These are phyloP conservation scores for Laburnicola sp. DNA, from an alignment of 2,329 filamentous ascomycete species.

Conservation along the genomic window DNA sequence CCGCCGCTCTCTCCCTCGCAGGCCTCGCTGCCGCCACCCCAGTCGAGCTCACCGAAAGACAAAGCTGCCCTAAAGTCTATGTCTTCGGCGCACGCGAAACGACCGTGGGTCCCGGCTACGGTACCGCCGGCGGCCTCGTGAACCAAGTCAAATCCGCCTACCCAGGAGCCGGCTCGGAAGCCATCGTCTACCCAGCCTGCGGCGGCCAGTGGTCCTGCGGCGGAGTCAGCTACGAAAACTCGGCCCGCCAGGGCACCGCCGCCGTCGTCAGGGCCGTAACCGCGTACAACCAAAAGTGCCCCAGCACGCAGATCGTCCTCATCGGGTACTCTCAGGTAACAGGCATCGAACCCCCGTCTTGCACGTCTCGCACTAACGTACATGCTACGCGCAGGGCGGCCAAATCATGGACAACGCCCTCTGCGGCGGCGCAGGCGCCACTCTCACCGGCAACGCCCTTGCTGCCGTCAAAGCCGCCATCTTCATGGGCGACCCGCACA, in stretches of 20 bases:
- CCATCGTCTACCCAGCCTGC: constrained; percentile 59
- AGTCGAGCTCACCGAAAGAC: constrained; percentile 40
- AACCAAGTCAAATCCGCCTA: constrained; percentile 47
- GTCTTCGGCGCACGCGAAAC: constrained; percentile 52
- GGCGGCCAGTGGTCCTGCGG: constrained; percentile 64
- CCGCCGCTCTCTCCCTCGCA: constrained; percentile 32
- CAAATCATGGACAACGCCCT: constrained; percentile 66
- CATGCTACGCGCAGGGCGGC: constrained; percentile 52
- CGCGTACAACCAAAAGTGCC: constrained; percentile 59
- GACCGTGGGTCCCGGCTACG: constrained; percentile 47
- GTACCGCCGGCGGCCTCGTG: constrained; percentile 46
- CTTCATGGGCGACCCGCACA: constrained; percentile 66
- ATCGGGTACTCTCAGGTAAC: constrained; percentile 65
- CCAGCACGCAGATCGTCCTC: constrained; percentile 60
- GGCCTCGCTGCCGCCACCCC: constrained; percentile 42
- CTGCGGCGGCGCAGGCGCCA: constrained; percentile 58
- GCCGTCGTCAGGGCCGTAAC: constrained; percentile 65
- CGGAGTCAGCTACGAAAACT: constrained; percentile 62
- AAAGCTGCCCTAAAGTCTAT: constrained; percentile 49
- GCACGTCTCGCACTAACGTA: constrained; percentile 2
- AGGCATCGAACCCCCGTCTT: background rate
- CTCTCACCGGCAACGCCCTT: constrained; percentile 55
- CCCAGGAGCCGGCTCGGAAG: constrained; percentile 47
- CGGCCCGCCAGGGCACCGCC: constrained; percentile 59
- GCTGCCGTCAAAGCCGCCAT: constrained; percentile 65